Base-by-base conservation (phyloP, 148 eudicot species). In the Fagopyrum tataricum region DNA sequence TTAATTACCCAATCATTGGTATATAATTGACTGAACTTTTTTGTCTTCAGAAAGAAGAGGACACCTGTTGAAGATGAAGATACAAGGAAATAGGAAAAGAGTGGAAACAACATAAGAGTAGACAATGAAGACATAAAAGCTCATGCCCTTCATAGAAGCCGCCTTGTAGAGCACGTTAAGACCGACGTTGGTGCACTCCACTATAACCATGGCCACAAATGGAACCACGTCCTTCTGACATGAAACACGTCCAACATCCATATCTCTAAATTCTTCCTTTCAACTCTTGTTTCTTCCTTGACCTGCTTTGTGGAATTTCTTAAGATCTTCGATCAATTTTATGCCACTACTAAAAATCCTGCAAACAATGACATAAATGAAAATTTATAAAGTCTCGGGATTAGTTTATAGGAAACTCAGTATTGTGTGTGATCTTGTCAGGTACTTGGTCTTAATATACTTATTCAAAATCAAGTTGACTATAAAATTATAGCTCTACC, bases 121-220 rank as follows among this genome's bases (percentile, higher is more conserved):
- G 43, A 78, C 84, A 56, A 79, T 48, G 73, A 83, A 83, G 40
- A 85, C 86, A 72, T 75, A 76, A 42, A 81, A 76, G 71, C 79
- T 85, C 84, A 85, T 77, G 10, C 88, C 88, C 61, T 76, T 76
- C 9, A 15, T n/a, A 42, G 84, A 78, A 10, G 86, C 88, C 14
- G 88, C 88, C 43, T 85, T 85, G 73, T 75, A 79, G 10, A 85
- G 70, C 4, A 77, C 79, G 70, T 77, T 81, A 0, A 76, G 21
- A 1, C 83, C 84, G 11, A 85, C 84, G 62, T 79, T 77, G 2
- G 74, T 70, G 72, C 82, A 79, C 73, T 85, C 84, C 9, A 78
- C 62, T 4, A 49, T 52, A 13, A 81, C 79, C 88, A 85, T 81
- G 3, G 75, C 79, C 6, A 73, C 44, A 41, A 85, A 79, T 15